Evolutionary conservation across 805 yeast genomes (phyloP).

Genomic region (Saturnispora zaruensis): DNA sequence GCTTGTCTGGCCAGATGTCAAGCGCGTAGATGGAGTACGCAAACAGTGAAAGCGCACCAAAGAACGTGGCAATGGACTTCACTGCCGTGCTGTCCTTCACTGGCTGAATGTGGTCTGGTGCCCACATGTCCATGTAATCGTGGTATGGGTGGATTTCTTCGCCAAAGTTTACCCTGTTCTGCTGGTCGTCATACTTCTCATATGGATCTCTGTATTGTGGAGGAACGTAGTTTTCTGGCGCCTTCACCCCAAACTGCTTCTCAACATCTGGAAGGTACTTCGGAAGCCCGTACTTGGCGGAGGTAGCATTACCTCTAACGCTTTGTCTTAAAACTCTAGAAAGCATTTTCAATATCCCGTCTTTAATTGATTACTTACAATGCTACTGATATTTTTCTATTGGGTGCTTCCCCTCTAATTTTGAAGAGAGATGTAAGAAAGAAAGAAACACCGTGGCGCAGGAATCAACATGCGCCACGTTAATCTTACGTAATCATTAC

Average conservation of each 20-base stretch:
- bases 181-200: conserved; percentile 68
- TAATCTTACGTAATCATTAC: neutral
- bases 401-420: conserved; percentile 1
- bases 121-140: conserved; percentile 75
- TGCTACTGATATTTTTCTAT: neutral
- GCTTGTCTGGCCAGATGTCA: conserved; percentile 54
- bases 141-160: conserved; percentile 67
- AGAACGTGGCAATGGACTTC: conserved; percentile 47
- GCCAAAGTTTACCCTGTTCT: conserved; percentile 67
- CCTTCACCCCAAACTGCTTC: conserved; percentile 42
- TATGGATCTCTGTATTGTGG: conserved; percentile 62
- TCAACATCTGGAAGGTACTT: conserved; percentile 24
- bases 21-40: conserved; percentile 39
- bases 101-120: conserved; percentile 64
- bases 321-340: neutral
- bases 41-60: conserved; percentile 38
- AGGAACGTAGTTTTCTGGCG: conserved; percentile 45
- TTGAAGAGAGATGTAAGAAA: neutral
- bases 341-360: conserved; percentile 1
- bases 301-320: conserved; percentile 13
- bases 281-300: conserved; percentile 21
- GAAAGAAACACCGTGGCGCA: neutral
- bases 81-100: conserved; percentile 56
- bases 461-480: neutral
- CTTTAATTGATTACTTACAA: neutral